Percentiles rank a stretch among this genome's conserved stretches.
Evolutionary conservation across 2,329 filamentous ascomycete species (phyloP).

Genomic region (Phialocephala sp.): DNA sequence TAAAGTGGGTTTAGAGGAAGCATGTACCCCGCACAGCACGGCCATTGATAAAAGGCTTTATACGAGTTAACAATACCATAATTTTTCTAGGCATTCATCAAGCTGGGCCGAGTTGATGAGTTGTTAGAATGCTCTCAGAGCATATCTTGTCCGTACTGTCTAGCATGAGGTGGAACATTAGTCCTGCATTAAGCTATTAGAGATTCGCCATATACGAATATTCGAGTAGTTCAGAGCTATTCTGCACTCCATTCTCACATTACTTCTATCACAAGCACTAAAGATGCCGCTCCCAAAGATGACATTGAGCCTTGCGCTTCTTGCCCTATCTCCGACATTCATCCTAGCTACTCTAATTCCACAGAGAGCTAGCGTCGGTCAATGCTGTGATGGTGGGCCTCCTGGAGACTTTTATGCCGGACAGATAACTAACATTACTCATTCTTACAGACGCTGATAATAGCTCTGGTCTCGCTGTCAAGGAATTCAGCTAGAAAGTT

Average conservation of each 20-base stretch:
- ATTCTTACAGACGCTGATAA: constrained; percentile 25
- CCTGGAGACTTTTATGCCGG: background rate
- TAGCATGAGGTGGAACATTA: background rate
- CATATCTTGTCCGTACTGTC: background rate
- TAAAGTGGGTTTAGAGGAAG: background rate
- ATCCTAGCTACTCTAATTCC: constrained; percentile 16
- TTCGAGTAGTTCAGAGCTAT: background rate
- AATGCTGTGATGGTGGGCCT: constrained; percentile 19
- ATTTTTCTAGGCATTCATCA: background rate
- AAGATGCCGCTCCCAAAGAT: constrained; percentile 1
- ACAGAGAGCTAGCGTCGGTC: constrained; percentile 17
- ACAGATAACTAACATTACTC: constrained; percentile 5
- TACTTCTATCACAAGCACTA: background rate
- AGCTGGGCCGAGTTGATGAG: background rate
- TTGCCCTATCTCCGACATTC: constrained; percentile 8
- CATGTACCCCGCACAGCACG: background rate
- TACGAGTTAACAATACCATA: background rate
- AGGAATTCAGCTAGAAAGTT: constrained; percentile 22
- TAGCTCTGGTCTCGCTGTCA: constrained; percentile 21
- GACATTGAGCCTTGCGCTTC: constrained; percentile 1
- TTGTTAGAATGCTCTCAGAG: background rate
- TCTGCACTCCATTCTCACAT: background rate
- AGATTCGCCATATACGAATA: background rate
- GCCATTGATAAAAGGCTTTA: background rate
- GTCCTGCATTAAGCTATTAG: background rate